A percentile compares a stretch with the other conserved stretches of the same genome.
phyloP scores from a whole-genome alignment of 2,329 filamentous ascomycete species.

The Hymenoscyphus albidus region DNA sequence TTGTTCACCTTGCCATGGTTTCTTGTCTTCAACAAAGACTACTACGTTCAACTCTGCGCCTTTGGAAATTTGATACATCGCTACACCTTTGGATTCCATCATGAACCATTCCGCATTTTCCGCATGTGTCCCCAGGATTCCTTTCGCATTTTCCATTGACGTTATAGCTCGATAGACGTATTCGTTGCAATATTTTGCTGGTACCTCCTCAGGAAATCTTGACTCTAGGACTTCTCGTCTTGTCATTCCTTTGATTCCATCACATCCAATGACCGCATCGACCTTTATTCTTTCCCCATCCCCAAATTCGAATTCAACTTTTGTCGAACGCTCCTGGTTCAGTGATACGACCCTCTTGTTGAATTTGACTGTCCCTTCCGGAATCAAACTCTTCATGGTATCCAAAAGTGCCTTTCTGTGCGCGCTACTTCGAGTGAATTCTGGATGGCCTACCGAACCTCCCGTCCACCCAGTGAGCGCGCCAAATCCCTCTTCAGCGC shows the following conservation, averaged over 20 bases:
- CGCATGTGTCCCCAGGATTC: conserved; percentile 40
- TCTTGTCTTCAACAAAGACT: conserved; percentile 42
- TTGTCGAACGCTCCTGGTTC: conserved; percentile 10
- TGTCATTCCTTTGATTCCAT: conserved; percentile 57
- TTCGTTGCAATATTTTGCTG: conserved; percentile 47
- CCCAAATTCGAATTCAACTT: conserved; percentile 35
- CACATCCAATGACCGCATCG: conserved; percentile 36
- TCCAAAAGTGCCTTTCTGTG: conserved; percentile 42
- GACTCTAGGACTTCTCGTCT: conserved; percentile 47
- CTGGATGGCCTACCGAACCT: conserved; percentile 37
- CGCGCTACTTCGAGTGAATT: conserved; percentile 40
- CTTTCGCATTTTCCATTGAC: conserved; percentile 49
- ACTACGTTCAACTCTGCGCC: conserved; percentile 53
- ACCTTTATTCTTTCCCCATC: conserved; percentile 41
- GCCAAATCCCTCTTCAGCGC: conserved; percentile 41
- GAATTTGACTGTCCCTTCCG: conserved; percentile 32
- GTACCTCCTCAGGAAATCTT: conserved; percentile 24
- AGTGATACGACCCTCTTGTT: conserved; percentile 31
- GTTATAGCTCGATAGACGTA: conserved; percentile 58
- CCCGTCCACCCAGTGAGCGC: conserved; percentile 37
- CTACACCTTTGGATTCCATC: conserved; percentile 42
- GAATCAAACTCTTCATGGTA: conserved; percentile 40
- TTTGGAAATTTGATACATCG: conserved; percentile 57
- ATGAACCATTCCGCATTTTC: conserved; percentile 45
- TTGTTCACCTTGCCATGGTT: conserved; percentile 37